Conservation (phyloP, 2,329 filamentous ascomycete species). For the Fusarium aywerte region DNA sequence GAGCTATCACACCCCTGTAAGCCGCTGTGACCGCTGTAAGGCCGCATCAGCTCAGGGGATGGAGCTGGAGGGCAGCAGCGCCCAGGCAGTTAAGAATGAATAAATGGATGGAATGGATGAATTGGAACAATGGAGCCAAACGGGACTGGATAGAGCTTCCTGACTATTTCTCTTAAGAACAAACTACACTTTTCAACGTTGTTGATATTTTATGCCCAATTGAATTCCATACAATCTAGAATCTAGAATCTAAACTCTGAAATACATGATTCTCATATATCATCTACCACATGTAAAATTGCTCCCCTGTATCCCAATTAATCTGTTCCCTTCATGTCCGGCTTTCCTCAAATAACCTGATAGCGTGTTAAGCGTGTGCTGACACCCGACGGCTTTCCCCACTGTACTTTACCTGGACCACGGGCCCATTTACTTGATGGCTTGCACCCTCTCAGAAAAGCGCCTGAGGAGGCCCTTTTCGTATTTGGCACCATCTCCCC, state of each 20-base stretch:
- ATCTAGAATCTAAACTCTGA: neutral
- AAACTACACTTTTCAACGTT: conserved; percentile 1
- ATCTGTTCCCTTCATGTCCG: conserved; percentile 1
- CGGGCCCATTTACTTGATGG: conserved; percentile 12
- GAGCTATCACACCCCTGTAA: conserved; percentile 23
- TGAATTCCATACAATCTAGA: neutral
- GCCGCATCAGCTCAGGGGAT: conserved; percentile 24
- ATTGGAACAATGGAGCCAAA: neutral
- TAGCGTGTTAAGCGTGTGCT: conserved; percentile 31
- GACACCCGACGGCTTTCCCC: conserved; percentile 35
- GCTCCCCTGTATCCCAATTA: conserved; percentile 17
- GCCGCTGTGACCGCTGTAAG: conserved; percentile 20
- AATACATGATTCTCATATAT: neutral
- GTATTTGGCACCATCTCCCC: conserved; percentile 38
- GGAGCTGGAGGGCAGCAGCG: neutral
- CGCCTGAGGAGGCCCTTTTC: conserved; percentile 32
- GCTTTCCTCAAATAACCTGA: conserved; percentile 33
- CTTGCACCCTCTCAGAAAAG: conserved; percentile 12
- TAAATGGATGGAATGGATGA: neutral
- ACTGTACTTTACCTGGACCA: conserved; percentile 25
- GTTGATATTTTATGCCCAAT: neutral
- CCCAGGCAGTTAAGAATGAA: neutral
- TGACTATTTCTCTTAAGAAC: neutral
- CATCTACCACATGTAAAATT: conserved; percentile 2
- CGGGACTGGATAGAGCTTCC: neutral